Base-by-base conservation (phyloP, 257 asterid genomes). In the Plantago elongata region DNA sequence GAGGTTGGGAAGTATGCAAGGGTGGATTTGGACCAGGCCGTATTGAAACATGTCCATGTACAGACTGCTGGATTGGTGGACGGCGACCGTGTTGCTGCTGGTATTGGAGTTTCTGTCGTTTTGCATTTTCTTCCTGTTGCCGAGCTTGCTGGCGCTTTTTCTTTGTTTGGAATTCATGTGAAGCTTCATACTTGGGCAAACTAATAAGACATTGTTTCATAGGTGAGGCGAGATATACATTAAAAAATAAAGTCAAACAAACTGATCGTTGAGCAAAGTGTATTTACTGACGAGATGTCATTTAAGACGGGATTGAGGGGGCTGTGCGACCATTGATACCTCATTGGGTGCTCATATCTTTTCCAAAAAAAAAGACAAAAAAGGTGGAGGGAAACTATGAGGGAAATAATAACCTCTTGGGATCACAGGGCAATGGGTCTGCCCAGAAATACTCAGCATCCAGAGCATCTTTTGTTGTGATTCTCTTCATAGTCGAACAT, bases 151-250 rank as follows among this genome's bases (percentile, higher is more conserved):
- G 96, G 5, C 95, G 91, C 72, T 88, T 88, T 76, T 88, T 88
- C 94, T 88, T 88, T 30, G 96, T 88, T 68, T 88, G 96, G 78
- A 85, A 88, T 75, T 88, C 96, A n/a, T 88, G 96, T 13, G 96
- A 88, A 58, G 96, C 43, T 70, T 88, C 96, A 14, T 88, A 88
- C 72, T 76, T 85, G 22, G 96, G 96, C 82, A 88, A 75, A 71
- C 96, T 88, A 83, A 64, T 22, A 11, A 48, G 46, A 64, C 11
- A 64, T 18, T 51, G 30, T 60, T 27, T 59, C 10, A 51, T 63
- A 60, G 6, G 46, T 56, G 43, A 67, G 49, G 50, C 15, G 34
- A 66, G 43, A 22, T 3, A 65, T 34, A 34, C 2, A 34, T 34
- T 34, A 4, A 4, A 7, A 34, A 34, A 3, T 1, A 34, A 7